These are phyloP conservation scores for Teratosphaeria nubilosa DNA, from an alignment of 2,329 filamentous ascomycete genomes.

Conservation along the genomic window DNA sequence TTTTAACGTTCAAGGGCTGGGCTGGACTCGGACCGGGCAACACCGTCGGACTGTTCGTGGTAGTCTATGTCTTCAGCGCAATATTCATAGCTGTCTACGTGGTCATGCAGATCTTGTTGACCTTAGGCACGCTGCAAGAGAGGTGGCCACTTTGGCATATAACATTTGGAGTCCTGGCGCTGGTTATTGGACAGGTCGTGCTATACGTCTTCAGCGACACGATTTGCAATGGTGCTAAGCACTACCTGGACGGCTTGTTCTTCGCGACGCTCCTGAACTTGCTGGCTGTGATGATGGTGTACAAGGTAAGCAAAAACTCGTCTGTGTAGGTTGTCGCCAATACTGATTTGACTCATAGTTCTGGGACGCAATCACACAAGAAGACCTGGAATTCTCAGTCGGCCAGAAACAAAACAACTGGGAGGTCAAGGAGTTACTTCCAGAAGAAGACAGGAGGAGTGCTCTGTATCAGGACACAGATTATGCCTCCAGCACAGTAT, in stretches of 20 bases:
- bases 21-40: constrained; percentile 75
- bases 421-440: constrained; percentile 73
- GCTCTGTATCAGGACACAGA: constrained; percentile 8
- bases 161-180: constrained; percentile 79
- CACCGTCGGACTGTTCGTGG: constrained; percentile 80
- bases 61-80: constrained; percentile 84
- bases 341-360: constrained; percentile 47
- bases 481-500: constrained; percentile 5
- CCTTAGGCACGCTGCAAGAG: constrained; percentile 82
- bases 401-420: constrained; percentile 93
- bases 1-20: constrained; percentile 90
- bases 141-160: constrained; percentile 94
- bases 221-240: constrained; percentile 74
- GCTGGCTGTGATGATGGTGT: constrained; percentile 97
- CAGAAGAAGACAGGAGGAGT: constrained; percentile 12
- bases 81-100: constrained; percentile 79
- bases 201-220: constrained; percentile 79
- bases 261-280: constrained; percentile 91
- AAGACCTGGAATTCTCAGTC: constrained; percentile 96
- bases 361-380: constrained; percentile 98
- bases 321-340: not conserved
- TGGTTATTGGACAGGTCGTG: constrained; percentile 83
- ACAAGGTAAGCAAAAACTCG: constrained; percentile 57
- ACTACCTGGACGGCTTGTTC: constrained; percentile 91
- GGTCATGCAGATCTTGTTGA: constrained; percentile 77